phyloP scores from a whole-genome alignment of 352 stramenopile genomes.

The Globisporangium acanthophoron region DNA sequence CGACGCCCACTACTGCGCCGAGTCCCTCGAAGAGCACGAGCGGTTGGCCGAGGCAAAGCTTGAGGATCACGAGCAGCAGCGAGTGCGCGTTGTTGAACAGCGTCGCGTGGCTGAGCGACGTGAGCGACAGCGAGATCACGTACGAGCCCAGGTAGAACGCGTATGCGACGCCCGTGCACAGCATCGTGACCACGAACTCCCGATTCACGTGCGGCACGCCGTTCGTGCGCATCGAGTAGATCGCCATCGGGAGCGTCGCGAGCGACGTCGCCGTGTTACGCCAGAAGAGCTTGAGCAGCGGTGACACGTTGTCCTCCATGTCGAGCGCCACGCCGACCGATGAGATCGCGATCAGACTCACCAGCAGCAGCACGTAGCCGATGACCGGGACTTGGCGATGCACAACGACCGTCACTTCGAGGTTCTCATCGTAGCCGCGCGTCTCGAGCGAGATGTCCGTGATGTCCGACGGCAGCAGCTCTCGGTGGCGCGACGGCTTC shows the following conservation, averaged over 20 bases:
- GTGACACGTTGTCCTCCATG: conserved; percentile 60
- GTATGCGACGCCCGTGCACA: conserved; percentile 70
- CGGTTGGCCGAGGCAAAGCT: conserved; percentile 48
- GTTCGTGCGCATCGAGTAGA: conserved; percentile 42
- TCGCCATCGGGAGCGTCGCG: conserved; percentile 60
- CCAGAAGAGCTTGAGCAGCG: conserved; percentile 85
- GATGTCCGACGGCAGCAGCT: conserved; percentile 61
- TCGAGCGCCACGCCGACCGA: conserved; percentile 72
- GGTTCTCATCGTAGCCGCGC: conserved; percentile 32
- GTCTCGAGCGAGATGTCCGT: conserved; percentile 72
- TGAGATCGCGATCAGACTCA: conserved; percentile 68
- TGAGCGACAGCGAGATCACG: conserved; percentile 68
- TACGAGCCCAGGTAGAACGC: conserved; percentile 80
- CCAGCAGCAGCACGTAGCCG: conserved; percentile 69
- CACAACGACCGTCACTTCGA: conserved; percentile 18
- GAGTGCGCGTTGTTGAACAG: conserved; percentile 89
- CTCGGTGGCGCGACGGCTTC: conserved; percentile 50
- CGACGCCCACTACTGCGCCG: conserved; percentile 70
- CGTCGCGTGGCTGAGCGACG: conserved; percentile 78
- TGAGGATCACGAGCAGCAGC: conserved; percentile 68
- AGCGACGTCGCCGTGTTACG: conserved; percentile 67
- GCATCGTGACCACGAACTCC: conserved; percentile 49
- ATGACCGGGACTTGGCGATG: conserved; percentile 69
- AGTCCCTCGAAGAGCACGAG: conserved; percentile 74
- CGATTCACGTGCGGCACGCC: conserved; percentile 55